Evolutionary conservation across 106 monocot genomes (phyloP).

Genomic region (Platanthera zijinensis): DNA sequence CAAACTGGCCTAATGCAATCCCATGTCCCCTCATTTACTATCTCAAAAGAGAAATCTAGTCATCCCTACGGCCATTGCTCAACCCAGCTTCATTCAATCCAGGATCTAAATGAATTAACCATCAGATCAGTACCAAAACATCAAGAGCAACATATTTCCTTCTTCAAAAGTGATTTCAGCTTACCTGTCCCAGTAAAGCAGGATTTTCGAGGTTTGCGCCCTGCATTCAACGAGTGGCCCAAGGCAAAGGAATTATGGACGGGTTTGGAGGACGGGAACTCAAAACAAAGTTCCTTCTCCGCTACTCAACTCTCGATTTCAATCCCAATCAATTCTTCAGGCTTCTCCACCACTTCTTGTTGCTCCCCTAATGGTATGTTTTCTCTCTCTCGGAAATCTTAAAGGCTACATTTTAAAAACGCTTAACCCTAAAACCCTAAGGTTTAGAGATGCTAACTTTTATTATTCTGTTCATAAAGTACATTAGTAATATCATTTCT

Average conservation of each 20-base stretch:
- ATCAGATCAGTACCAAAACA: constrained; percentile 17
- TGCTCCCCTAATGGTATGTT: constrained; percentile 22
- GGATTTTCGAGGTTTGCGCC: constrained; percentile 26
- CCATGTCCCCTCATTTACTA: constrained; percentile 8
- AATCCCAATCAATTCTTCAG: constrained; percentile 48
- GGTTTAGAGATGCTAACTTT: too few relatives aligned
- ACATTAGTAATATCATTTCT: too few relatives aligned
- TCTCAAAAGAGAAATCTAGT: constrained; percentile 16
- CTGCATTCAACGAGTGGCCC: constrained; percentile 61
- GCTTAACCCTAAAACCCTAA: too few relatives aligned
- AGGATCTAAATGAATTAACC: constrained; percentile 27
- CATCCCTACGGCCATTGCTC: constrained; percentile 12
- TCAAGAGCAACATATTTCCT: constrained; percentile 33
- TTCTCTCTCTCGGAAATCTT: neutral
- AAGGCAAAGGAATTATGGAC: constrained; percentile 39
- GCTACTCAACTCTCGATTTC: constrained; percentile 62
- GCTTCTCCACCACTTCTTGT: constrained; percentile 35
- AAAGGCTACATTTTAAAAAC: too few relatives aligned
- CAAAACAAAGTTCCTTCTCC: constrained; percentile 36
- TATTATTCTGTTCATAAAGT: too few relatives aligned
- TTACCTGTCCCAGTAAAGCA: constrained; percentile 20
- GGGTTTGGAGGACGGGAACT: constrained; percentile 38
- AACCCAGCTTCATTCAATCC: constrained; percentile 27
- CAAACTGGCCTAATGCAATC: constrained; percentile 26
- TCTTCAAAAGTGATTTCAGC: constrained; percentile 21